Conservation (phyloP, 495 filamentous ascomycete species). For the Parachaetomium inaequale region DNA sequence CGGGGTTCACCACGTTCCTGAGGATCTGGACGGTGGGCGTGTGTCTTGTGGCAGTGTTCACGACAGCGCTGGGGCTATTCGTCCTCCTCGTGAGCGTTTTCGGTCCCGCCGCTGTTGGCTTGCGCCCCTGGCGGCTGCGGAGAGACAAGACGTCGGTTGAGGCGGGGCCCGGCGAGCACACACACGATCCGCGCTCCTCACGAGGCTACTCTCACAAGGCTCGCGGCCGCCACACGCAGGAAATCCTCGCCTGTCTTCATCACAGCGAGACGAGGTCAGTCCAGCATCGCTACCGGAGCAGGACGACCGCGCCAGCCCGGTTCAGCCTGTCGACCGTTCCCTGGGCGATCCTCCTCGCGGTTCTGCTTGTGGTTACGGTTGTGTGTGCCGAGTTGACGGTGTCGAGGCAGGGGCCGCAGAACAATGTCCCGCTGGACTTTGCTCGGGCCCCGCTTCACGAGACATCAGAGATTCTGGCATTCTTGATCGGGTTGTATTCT, state of each 20-base stretch:
- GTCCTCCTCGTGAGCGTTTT: constrained; percentile 24
- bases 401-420: constrained; percentile 23
- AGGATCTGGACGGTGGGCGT: constrained; percentile 32
- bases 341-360: constrained; percentile 28
- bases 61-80: constrained; percentile 26
- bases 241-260: constrained; percentile 28
- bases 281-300: constrained; percentile 23
- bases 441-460: constrained; percentile 28
- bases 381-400: constrained; percentile 29
- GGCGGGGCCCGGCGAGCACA: constrained; percentile 7
- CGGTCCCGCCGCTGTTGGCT: constrained; percentile 19
- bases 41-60: constrained; percentile 29
- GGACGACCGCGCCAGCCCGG: constrained; percentile 19
- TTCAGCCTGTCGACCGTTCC: constrained; percentile 30
- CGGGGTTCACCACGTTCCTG: constrained; percentile 25
- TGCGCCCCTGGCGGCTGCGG: neutral
- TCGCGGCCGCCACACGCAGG: constrained; percentile 25
- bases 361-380: constrained; percentile 25
- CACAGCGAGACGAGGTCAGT: constrained; percentile 22
- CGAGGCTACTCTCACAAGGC: constrained; percentile 24
- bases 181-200: constrained; percentile 16
- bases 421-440: constrained; percentile 28
- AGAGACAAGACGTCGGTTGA: constrained; percentile 20
- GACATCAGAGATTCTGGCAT: constrained; percentile 31
- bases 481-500: constrained; percentile 29